A percentile compares a stretch with the other conserved stretches of the same genome.
phyloP scores from a whole-genome alignment of 371 early-diverging fungal genomes.

The Paraphysoderma sedebokerense region DNA sequence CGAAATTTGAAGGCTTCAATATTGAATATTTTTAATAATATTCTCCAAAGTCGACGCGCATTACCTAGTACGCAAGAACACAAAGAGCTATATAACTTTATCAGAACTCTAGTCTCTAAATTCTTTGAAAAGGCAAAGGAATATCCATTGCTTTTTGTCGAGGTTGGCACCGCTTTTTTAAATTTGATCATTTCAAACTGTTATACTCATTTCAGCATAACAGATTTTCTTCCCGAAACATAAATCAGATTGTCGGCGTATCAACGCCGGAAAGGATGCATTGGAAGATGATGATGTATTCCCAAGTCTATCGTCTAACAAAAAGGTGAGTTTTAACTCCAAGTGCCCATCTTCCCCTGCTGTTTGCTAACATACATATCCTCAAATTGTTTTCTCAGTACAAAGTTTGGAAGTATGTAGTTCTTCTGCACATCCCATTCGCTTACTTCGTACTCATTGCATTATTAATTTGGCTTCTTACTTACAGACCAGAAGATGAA shows the following conservation, averaged over 20 bases:
- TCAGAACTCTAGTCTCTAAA: constrained; percentile 25
- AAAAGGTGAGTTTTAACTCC: too few species aligned
- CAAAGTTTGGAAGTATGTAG: too few species aligned
- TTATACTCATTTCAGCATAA: background rate
- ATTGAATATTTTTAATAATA: constrained; percentile 40
- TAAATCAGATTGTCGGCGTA: background rate
- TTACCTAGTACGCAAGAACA: constrained; percentile 16
- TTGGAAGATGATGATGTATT: background rate
- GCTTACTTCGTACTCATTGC: too few species aligned
- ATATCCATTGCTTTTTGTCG: constrained; percentile 38
- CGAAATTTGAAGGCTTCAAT: constrained; percentile 14
- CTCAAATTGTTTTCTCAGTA: too few species aligned
- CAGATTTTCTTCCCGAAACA: background rate
- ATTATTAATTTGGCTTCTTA: too few species aligned
- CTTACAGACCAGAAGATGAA: too few species aligned
- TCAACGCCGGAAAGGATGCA: background rate
- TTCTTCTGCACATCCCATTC: too few species aligned
- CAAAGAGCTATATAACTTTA: constrained; percentile 27
- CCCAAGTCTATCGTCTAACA: too few species aligned
- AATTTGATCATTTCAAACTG: background rate
- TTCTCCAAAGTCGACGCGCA: constrained; percentile 13
- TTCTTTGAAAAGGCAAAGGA: constrained; percentile 31
- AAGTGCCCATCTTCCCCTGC: too few species aligned
- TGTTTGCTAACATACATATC: too few species aligned
- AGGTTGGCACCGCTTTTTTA: constrained; percentile 17